phyloP scores from a whole-genome alignment of 2,329 filamentous ascomycete species.

The Microdochium paspali region DNA sequence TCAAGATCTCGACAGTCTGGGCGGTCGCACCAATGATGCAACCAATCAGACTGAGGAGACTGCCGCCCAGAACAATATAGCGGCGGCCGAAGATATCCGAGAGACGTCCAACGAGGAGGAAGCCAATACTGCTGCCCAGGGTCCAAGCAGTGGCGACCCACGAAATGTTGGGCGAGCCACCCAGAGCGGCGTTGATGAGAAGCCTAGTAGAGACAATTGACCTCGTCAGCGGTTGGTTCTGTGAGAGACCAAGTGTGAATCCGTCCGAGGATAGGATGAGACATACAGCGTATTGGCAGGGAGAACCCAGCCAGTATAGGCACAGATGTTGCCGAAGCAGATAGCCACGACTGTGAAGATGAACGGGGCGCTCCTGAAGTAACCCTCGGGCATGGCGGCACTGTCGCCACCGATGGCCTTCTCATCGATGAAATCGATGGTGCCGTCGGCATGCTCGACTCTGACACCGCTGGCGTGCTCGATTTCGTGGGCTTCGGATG shows the following conservation, averaged over 20 bases:
- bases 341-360: constrained; percentile 28
- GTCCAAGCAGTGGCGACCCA: constrained; percentile 18
- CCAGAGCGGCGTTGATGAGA: constrained; percentile 5
- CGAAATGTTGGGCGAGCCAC: constrained; percentile 13
- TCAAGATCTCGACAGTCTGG: constrained; percentile 22
- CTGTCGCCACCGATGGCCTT: constrained; percentile 31
- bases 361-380: constrained; percentile 28
- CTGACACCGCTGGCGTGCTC: neutral
- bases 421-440: constrained; percentile 29
- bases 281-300: constrained; percentile 23
- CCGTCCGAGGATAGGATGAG: too few species aligned
- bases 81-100: constrained; percentile 32
- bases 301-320: constrained; percentile 24
- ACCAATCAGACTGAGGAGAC: constrained; percentile 22
- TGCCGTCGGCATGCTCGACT: constrained; percentile 25
- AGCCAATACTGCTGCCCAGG: constrained; percentile 13
- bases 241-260: too few species aligned
- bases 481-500: neutral
- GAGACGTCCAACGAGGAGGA: constrained; percentile 27
- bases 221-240: too few species aligned
- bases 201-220: neutral
- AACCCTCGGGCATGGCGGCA: constrained; percentile 28
- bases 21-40: constrained; percentile 25
- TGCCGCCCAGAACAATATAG: constrained; percentile 26
- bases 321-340: constrained; percentile 21